Evolutionary conservation across 495 filamentous ascomycete species (phyloP), one percentile per base, ranked within the genome.

Genomic region (Penicillium taxi): DNA sequence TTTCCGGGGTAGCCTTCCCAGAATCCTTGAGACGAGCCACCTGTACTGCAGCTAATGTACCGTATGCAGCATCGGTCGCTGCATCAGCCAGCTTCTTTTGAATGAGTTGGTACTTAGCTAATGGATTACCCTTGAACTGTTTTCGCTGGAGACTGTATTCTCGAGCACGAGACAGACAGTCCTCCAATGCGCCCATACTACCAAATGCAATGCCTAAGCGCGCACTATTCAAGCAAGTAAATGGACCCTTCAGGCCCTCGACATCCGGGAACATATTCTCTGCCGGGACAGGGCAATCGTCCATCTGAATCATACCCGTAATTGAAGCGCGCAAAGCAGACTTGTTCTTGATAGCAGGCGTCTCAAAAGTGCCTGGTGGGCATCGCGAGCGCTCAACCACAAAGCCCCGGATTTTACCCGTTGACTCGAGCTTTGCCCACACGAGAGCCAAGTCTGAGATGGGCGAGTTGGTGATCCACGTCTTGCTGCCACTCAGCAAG

Each of bases 401-500:
- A 53, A 96, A 98, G 0, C 91, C 91, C n/a, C 82, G 77, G 53
- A 98, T 96, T 67, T 94, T 95, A 25, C 88, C 88, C 11, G 85
- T 93, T 31, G 75, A 77, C 42, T 91, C 75, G 26, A 93, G 67
- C 64, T 95, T 96, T 4, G 90, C 91, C 91, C 91, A 98, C 6
- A 98, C 84, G 33, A 98, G 62, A 35, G 96, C 63, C 9, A 98
- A 65, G 50, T 98, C 90, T 4, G 88, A 76, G 44, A 96, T 95
- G 18, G 91, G 91, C 8, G 84, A 90, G 67, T 96, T 98, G 27
- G 91, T 96, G 51, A 98, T 98, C 91, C 91, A 98, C 0, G 93
- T 96, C 72, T 98, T 98, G 26, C 85, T 69, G 2, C 91, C 91
- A 26, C 75, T 82, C 21, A 98, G 63, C 22, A 81, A 71, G 35